Evolutionary conservation across 1,139 yeast genomes (phyloP).

Genomic region (Kodamaea derodonti): DNA sequence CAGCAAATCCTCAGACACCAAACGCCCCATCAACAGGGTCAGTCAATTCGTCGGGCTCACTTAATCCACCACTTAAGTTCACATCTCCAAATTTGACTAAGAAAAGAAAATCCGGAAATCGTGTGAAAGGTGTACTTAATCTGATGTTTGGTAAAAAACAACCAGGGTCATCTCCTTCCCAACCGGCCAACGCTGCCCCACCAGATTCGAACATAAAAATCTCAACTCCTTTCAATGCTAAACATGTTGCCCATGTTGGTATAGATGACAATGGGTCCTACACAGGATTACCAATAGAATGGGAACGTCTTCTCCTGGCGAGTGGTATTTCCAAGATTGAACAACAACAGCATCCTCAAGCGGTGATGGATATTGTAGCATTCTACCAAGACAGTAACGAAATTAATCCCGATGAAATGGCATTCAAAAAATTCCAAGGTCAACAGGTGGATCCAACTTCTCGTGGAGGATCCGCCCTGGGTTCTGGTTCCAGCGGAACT

Average conservation of each 20-base stretch:
- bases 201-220: conserved; percentile 51
- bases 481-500: conserved; percentile 10
- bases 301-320: conserved; percentile 80
- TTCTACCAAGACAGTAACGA: conserved; percentile 72
- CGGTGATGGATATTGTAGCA: conserved; percentile 88
- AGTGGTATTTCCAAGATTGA: conserved; percentile 84
- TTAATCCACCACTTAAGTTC: conserved; percentile 7
- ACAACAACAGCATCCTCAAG: conserved; percentile 89
- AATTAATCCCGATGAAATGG: conserved; percentile 58
- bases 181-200: conserved; percentile 8
- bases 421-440: conserved; percentile 67
- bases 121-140: conserved; percentile 39
- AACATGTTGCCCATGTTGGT: conserved; percentile 92
- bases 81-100: conserved; percentile 16
- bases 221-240: conserved; percentile 85
- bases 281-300: conserved; percentile 87
- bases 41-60: not conserved
- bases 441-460: conserved; percentile 6
- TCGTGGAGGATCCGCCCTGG: conserved; percentile 3
- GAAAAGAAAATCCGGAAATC: conserved; percentile 32
- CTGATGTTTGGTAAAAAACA: conserved; percentile 39
- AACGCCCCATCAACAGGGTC: not conserved
- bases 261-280: conserved; percentile 84
- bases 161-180: conserved; percentile 12
- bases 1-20: not conserved